Evolutionary conservation across 1,139 yeast genomes (phyloP), one percentile per base, ranked within the genome.

Genomic region (Waltiozyma sp.): DNA sequence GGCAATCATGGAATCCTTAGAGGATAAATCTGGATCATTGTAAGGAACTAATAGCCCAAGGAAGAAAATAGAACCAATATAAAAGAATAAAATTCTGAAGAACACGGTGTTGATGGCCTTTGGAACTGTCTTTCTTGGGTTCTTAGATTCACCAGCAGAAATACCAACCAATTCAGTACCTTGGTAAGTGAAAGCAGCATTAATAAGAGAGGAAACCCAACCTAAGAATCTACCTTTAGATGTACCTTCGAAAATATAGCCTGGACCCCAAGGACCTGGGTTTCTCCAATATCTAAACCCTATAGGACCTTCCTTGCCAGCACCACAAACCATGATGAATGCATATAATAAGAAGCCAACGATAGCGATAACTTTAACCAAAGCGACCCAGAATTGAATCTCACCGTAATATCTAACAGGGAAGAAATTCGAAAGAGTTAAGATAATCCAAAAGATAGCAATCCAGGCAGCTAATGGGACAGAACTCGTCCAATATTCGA

Each of bases 201-300:
- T 73, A 48, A 81, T 74, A 53, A 81, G 66, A 8, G 86, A 75
- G 15, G 79, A 68, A 52, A 81, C 74, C 80, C 84, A 79, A 38
- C 83, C 86, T 45, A 79, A 66, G 55, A 80, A 80, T 52, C 78
- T 63, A 28, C 93, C 95, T n/a, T 84, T 78, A 28, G 71, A 59
- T 13, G 84, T 75, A 19, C 65, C 59, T 10, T 62, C 64, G 40
- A 75, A 71, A 61, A 47, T 77, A 45, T 70, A 64, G 39, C 86
- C 87, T 40, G 66, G 66, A 49, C 86, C 88, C 79, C 74, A 86
- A 2, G 96, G 80, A 43, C 96, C 96, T 3, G 96, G 96, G 57
- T 88, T 67, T 63, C 89, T 77, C 96, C 96, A 89, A 66, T 88
- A 87, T 60, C 88, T 72, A 69, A 82, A 83, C 8, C 91, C 94